Evolutionary conservation across 768 basidiomycete genomes (phyloP), one percentile per base, ranked within the genome.

Genomic region (Collybia sp.): DNA sequence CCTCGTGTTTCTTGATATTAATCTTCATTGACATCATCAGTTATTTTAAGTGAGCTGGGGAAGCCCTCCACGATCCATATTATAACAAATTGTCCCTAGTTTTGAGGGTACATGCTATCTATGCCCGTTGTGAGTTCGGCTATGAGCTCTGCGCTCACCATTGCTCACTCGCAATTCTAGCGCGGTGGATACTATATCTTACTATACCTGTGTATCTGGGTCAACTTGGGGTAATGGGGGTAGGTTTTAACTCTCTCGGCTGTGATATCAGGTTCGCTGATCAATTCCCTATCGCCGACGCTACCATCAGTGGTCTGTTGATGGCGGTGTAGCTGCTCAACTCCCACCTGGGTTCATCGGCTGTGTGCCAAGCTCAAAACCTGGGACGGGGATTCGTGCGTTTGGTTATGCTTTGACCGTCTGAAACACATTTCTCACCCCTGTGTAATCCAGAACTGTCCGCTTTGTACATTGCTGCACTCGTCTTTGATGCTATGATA

Each of bases 191-290:
- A 17, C 17, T 44, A 17, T 44, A 16, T n/a, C 36, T 44, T 18
- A 12, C 43, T 2, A 35, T 35, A 9, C 43, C 43, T 18, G 16
- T 44, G 6, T 44, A 33, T 35, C 30, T 44, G n/a, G 43, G 2
- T 16, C 30, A 44, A 12, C n/a, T 44, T 32, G 25, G 31, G 25
- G 43, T 44, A 2, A 44, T 44, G 43, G 34, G n/a, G n/a, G 43
- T 44, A 17, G n/a, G 43, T 44, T 12, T 12, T 12, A 31, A 8
- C 25, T 25, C 8, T 25, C 18, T 5, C 18, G 5, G 15, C 10
- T 41, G 18, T 17, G 2, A 19, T n/a, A 30, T 19, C 40, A 19
- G 18, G 3, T 5, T 5, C 18, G 18, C 18, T 41, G 13, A 19
- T 25, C 25, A 4, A 3, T 25, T 25, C 25, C 25, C 8, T 25